Conservation (phyloP, 2,329 filamentous ascomycete species). For the Fusarium sublunatum region DNA sequence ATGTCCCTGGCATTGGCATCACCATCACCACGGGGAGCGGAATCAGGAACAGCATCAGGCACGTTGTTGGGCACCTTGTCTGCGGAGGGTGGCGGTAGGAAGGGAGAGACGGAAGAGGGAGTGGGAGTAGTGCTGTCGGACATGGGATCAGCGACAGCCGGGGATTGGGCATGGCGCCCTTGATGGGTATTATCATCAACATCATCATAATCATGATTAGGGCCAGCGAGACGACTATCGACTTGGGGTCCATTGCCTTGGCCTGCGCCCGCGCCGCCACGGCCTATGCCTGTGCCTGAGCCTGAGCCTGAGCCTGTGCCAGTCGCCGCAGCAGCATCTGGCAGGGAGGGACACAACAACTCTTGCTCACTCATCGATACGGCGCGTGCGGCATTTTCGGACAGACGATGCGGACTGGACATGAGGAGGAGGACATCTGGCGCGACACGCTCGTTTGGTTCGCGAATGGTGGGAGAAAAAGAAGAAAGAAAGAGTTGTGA, state of each 20-base stretch:
- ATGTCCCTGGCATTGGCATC: conserved; percentile 42
- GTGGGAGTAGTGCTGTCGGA: conserved; percentile 39
- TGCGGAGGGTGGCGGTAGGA: conserved; percentile 39
- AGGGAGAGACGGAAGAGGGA: conserved; percentile 37
- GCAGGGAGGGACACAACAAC: conserved; percentile 22
- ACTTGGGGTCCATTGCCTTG: conserved; percentile 3
- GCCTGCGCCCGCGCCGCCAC: conserved; percentile 9
- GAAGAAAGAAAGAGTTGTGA: conserved; percentile 31
- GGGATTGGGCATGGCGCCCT: conserved; percentile 26
- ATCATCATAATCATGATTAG: conserved; percentile 43
- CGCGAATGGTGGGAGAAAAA: conserved; percentile 20
- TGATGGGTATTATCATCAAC: conserved; percentile 40
- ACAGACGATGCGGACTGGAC: conserved; percentile 62
- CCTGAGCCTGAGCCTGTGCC: conserved; percentile 7
- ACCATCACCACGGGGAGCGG: conserved; percentile 41
- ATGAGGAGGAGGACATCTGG: conserved; percentile 70
- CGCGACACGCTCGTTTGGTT: conserved; percentile 47
- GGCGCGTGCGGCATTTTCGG: conserved; percentile 67
- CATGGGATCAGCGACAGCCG: conserved; percentile 34
- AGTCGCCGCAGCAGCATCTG: conserved; percentile 31
- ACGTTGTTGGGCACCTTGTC: conserved; percentile 43
- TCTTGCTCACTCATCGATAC: conserved; percentile 55
- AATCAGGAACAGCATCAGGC: conserved; percentile 44
- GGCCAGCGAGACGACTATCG: conserved; percentile 29
- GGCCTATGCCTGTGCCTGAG: conserved; percentile 4